Evolutionary conservation across 257 asterid genomes (phyloP).

Genomic region (Solanum gracilifrons): DNA sequence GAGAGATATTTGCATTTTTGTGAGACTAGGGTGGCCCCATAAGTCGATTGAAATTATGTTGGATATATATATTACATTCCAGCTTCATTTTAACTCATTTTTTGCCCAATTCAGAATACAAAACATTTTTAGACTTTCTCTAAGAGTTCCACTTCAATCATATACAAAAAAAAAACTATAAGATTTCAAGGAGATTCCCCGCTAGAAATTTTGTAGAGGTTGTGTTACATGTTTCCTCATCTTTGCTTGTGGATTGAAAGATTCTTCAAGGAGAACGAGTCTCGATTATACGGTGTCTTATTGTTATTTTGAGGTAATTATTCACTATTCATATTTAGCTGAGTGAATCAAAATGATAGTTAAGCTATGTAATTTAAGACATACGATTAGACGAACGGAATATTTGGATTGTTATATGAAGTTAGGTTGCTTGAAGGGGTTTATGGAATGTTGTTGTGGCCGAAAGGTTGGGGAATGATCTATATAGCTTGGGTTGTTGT

Average conservation of each 20-base stretch:
- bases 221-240: not conserved
- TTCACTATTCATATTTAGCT: not conserved
- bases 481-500: not conserved
- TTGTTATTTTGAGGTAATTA: not conserved
- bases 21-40: no score
- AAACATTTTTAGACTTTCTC: no score
- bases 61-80: no score
- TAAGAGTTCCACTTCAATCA: not conserved
- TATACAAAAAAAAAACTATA: no score
- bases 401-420: not conserved
- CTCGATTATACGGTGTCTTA: not conserved
- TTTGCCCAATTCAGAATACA: no score
- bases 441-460: not conserved
- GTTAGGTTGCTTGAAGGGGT: not conserved
- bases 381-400: not conserved
- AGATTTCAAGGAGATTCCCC: not conserved
- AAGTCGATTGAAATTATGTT: no score
- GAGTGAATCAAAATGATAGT: not conserved
- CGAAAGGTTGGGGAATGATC: not conserved
- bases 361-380: not conserved
- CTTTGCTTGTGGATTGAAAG: not conserved
- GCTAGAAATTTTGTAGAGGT: not conserved
- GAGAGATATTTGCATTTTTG: no score
- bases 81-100: no score
- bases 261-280: not conserved